Evolutionary conservation across 257 asterid genomes (phyloP).

Genomic region (Mitragyna speciosa): DNA sequence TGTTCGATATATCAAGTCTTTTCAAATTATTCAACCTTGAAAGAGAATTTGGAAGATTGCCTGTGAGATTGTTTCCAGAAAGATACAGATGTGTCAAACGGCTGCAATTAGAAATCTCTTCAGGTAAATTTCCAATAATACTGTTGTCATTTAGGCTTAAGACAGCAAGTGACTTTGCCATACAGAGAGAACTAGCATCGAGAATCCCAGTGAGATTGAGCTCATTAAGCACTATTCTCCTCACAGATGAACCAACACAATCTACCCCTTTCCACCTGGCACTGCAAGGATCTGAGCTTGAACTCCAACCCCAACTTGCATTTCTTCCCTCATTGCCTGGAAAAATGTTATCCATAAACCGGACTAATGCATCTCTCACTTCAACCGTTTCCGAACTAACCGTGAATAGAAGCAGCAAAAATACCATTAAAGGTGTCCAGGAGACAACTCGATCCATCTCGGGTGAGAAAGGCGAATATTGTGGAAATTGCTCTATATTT

Average conservation of each 20-base stretch:
- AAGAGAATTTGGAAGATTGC: slow-evolving; percentile 50
- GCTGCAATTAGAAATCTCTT: slow-evolving; percentile 53
- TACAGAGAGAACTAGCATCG: slow-evolving; percentile 53
- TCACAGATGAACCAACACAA: slow-evolving; percentile 42
- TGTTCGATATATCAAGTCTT: slow-evolving; percentile 46
- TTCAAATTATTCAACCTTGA: slow-evolving; percentile 49
- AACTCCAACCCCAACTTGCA: slow-evolving; percentile 61
- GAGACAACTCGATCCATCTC: not conserved
- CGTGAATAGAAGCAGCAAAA: slow-evolving; percentile 22
- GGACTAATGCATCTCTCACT: slow-evolving; percentile 44
- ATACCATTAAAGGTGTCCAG: slow-evolving; percentile 1
- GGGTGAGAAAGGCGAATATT: not conserved
- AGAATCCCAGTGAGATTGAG: slow-evolving; percentile 48
- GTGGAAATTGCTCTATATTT: not conserved
- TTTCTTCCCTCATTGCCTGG: slow-evolving; percentile 31
- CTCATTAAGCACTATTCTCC: slow-evolving; percentile 48
- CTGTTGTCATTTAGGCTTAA: slow-evolving; percentile 56
- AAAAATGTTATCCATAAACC: slow-evolving; percentile 49
- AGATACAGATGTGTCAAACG: slow-evolving; percentile 57
- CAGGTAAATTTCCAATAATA: slow-evolving; percentile 44
- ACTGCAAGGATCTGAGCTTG: slow-evolving; percentile 61
- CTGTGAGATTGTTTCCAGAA: slow-evolving; percentile 43
- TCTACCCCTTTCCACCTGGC: slow-evolving; percentile 56
- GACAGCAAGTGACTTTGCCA: slow-evolving; percentile 38
- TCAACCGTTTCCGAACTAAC: slow-evolving; percentile 46